A percentile compares a stretch with the other conserved stretches of the same genome.
Evolutionary conservation across 2,329 filamentous ascomycete species (phyloP).

Genomic region (Beauveria sp.): DNA sequence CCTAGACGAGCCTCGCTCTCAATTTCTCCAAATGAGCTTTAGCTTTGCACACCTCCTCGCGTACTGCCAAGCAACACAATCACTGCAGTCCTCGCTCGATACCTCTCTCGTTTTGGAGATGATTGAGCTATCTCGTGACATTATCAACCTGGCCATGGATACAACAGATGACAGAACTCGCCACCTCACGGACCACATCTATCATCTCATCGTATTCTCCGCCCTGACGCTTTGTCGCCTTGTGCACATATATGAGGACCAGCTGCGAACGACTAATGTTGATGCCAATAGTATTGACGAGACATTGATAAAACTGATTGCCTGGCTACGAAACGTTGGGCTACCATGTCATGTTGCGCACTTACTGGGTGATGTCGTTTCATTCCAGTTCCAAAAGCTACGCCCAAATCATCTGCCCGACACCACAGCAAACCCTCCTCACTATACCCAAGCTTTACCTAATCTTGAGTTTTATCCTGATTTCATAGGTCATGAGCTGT

Average conservation of each 20-base stretch:
- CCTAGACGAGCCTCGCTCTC: constrained; percentile 19
- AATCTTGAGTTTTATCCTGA: too few species aligned
- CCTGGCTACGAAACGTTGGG: constrained; percentile 20
- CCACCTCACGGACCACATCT: constrained; percentile 23
- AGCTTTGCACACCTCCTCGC: constrained; percentile 21
- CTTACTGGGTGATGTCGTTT: constrained; percentile 19
- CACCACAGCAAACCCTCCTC: background rate
- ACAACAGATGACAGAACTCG: constrained; percentile 21
- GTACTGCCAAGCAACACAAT: constrained; percentile 18
- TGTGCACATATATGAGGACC: constrained; percentile 17
- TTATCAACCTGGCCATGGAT: constrained; percentile 23
- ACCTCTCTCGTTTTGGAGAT: constrained; percentile 17
- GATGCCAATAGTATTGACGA: constrained; percentile 11
- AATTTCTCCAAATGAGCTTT: constrained; percentile 23
- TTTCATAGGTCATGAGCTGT: too few species aligned
- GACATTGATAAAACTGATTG: constrained; percentile 14
- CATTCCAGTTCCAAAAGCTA: constrained; percentile 17
- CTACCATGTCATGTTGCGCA: constrained; percentile 19
- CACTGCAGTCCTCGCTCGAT: constrained; percentile 13
- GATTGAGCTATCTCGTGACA: constrained; percentile 16
- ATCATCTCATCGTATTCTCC: constrained; percentile 22
- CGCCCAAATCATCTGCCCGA: background rate
- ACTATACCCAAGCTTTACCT: too few species aligned
- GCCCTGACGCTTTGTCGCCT: constrained; percentile 19
- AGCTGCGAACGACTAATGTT: constrained; percentile 13